Evolutionary conservation across 202 grass and related monocot species (phyloP).

Genomic region (Zoysia matrella): DNA sequence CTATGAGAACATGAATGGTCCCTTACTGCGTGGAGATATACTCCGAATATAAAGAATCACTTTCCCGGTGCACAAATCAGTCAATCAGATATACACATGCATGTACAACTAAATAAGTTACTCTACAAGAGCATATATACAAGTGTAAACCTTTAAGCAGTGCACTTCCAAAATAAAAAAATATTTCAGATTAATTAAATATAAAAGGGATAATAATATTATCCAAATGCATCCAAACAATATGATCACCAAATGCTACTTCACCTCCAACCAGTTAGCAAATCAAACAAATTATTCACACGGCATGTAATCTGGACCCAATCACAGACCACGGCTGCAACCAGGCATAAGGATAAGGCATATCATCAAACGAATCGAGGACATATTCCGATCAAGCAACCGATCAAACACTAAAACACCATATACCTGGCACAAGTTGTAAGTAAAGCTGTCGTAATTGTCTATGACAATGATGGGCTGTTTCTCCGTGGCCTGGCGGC

Average conservation of each 20-base stretch:
- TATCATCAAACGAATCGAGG: not conserved
- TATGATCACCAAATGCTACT: not conserved
- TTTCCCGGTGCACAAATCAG: not conserved
- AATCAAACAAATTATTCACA: not conserved
- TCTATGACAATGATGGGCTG: no score
- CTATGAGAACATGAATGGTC: not conserved
- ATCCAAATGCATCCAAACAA: not conserved
- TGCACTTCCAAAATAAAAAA: not conserved
- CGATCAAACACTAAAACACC: not conserved
- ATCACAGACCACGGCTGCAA: not conserved
- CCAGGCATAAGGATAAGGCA: not conserved
- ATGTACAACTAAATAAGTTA: not conserved
- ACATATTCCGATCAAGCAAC: not conserved
- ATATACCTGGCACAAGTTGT: constrained; percentile 58
- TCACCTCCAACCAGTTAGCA: not conserved
- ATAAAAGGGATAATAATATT: not conserved
- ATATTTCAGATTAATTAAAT: not conserved
- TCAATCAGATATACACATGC: no score
- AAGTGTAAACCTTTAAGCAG: not conserved
- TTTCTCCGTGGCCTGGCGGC: not conserved
- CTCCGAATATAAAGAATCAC: constrained; percentile 2
- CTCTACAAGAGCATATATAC: not conserved
- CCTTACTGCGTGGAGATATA: not conserved
- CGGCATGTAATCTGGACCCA: not conserved
- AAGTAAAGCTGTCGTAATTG: no score